These are phyloP conservation scores for Tuber aestivum DNA, from an alignment of 495 filamentous ascomycete species.

Conservation along the genomic window DNA sequence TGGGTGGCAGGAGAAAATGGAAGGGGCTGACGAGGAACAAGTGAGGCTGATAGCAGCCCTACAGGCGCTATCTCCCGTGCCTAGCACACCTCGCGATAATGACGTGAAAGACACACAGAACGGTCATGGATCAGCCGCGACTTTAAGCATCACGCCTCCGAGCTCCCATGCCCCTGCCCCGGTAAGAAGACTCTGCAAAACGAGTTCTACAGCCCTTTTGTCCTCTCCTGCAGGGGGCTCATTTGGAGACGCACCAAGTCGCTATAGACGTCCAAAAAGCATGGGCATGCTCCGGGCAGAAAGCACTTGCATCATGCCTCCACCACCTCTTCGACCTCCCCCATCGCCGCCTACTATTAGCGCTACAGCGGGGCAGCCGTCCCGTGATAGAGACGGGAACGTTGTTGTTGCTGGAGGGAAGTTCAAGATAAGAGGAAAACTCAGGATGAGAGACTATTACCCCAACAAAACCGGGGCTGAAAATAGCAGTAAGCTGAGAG, in stretches of 20 bases:
- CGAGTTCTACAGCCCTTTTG: background rate
- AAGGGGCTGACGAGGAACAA: background rate
- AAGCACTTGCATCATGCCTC: background rate
- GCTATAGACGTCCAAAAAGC: background rate
- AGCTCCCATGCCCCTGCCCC: background rate
- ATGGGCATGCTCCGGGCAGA: background rate
- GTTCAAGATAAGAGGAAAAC: constrained; percentile 29
- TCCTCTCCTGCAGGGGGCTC: background rate
- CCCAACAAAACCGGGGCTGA: constrained; percentile 14
- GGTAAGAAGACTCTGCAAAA: background rate
- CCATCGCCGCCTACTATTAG: background rate
- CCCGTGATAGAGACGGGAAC: constrained; percentile 9
- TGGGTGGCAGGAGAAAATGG: background rate
- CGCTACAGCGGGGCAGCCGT: constrained; percentile 13
- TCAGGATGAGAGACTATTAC: constrained; percentile 30
- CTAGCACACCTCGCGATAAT: background rate
- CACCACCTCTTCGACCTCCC: background rate
- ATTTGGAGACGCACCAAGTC: background rate
- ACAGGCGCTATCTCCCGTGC: background rate
- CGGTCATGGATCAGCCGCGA: background rate
- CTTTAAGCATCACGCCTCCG: background rate
- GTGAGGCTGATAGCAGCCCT: background rate
- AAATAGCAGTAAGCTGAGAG: constrained; percentile 8
- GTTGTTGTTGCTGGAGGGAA: background rate
- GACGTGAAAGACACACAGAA: background rate